Evolutionary conservation across 164 flowering plant species (phyloP).

Genomic region (Stephania yunnanensis): DNA sequence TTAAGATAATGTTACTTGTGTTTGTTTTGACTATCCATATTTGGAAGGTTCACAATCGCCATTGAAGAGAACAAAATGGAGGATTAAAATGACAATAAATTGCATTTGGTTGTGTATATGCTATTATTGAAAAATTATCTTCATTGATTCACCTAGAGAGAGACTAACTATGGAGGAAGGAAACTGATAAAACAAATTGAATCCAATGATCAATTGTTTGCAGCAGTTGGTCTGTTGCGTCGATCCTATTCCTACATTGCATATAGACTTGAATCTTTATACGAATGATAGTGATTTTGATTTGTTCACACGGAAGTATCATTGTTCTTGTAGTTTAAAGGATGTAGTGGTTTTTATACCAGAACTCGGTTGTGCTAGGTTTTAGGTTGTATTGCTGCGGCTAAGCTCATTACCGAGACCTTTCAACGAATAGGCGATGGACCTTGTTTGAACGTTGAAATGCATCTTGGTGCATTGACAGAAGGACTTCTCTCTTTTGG

Average conservation of each 20-base stretch:
- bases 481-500: slow-evolving; percentile 75
- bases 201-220: neutral
- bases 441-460: slow-evolving; percentile 63
- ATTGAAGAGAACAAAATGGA: no score
- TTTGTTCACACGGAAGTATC: neutral
- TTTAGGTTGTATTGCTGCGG: slow-evolving; percentile 66
- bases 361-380: slow-evolving; percentile 35
- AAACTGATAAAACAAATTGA: neutral
- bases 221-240: neutral
- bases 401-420: slow-evolving; percentile 42
- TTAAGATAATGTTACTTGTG: no score
- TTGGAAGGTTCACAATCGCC: no score
- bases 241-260: neutral
- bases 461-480: slow-evolving; percentile 76
- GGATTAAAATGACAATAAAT: neutral
- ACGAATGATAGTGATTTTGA: neutral
- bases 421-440: slow-evolving; percentile 72
- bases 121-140: no score
- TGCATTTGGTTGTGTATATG: neutral
- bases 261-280: neutral
- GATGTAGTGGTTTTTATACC: neutral
- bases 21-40: no score
- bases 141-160: neutral
- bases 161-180: neutral
- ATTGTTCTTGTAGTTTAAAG: neutral